Base-by-base conservation (phyloP, 306 rosid species). In the Adenanthera pavonina region DNA sequence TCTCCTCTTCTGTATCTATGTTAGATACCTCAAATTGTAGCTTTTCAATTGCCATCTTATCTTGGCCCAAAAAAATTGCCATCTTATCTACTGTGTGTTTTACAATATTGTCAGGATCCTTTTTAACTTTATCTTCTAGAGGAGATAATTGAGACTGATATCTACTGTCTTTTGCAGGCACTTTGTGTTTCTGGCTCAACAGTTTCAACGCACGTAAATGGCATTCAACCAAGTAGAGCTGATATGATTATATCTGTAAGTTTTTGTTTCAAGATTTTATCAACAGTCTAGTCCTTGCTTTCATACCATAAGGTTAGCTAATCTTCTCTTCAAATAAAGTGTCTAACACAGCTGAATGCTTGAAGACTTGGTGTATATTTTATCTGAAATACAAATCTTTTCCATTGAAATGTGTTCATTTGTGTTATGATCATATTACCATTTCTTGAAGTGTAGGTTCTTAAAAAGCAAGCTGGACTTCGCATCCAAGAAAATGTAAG, bases 171-270 rank as follows among this genome's bases (percentile, higher is more conserved):
- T 60, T 43, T 83, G 70, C 74, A 95, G 99, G 99, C 99, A 79
- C 90, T 95, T 36, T 92, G 99, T 79, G 80, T 88, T 77, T 70
- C 94, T 3, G 82, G 78, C 20, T 65, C 82, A 62, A 53, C 88
- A 3, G 72, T 67, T 80, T 6, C 84, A 51, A 86, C 82, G 82
- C 89, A 86, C 49, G 84, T 83, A 64, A 92, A 89, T 80, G 99
- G 99, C 86, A 83, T 95, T 78, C 78, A 78, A 8, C 6, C 65
- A 46, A 84, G 86, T 84, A 93, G 89, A 87, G 98, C 96, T 76
- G 89, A 82, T 85, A 87, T 95, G 95, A 93, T 95, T 69, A 87
- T 89, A 79, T 85, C 96, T 65, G 99, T 95, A 86, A 84, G 97
- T 85, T 70, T 41, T 53, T 76, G 7, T 56, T 66, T 61, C 33